Conservation (phyloP, 2,329 filamentous ascomycete genomes). For the Phoma sp. region DNA sequence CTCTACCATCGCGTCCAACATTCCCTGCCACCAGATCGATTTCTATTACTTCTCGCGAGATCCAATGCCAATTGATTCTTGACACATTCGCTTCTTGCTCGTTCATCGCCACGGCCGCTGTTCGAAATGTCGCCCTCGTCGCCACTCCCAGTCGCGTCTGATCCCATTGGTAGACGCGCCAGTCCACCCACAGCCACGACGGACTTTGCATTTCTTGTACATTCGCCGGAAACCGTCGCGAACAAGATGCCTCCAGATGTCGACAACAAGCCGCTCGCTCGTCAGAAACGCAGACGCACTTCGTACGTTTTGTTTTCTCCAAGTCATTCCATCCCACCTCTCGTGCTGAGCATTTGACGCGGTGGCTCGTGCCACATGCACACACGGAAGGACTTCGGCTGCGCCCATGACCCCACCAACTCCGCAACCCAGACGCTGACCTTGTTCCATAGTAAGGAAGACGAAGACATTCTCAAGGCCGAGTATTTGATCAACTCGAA, state of each 20-base stretch:
- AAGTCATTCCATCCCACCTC: conserved; percentile 20
- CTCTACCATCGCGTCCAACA: conserved; percentile 23
- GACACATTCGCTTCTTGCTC: conserved; percentile 12
- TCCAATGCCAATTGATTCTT: conserved; percentile 21
- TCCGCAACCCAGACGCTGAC: conserved; percentile 35
- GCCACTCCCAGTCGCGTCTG: conserved; percentile 36
- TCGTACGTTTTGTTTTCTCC: conserved; percentile 55
- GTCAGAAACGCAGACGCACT: conserved; percentile 68
- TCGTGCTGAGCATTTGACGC: conserved; percentile 27
- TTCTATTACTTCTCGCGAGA: conserved; percentile 23
- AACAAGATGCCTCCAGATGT: conserved; percentile 64
- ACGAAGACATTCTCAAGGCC: conserved; percentile 86
- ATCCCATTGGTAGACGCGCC: conserved; percentile 31
- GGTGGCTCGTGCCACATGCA: conserved; percentile 37
- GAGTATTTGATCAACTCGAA: conserved; percentile 87
- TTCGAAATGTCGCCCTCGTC: conserved; percentile 33
- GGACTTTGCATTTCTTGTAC: conserved; percentile 65
- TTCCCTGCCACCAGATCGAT: conserved; percentile 40
- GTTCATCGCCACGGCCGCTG: conserved; percentile 3
- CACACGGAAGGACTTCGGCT: conserved; percentile 26
- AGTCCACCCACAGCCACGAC: conserved; percentile 31
- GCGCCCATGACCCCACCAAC: conserved; percentile 31
- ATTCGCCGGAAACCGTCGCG: conserved; percentile 64
- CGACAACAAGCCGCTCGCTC: conserved; percentile 66
- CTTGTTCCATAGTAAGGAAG: conserved; percentile 61